A percentile compares a stretch with the other conserved stretches of the same genome.
phyloP scores from a whole-genome alignment of 306 rosid species.

The Pterocarpus santalinus region DNA sequence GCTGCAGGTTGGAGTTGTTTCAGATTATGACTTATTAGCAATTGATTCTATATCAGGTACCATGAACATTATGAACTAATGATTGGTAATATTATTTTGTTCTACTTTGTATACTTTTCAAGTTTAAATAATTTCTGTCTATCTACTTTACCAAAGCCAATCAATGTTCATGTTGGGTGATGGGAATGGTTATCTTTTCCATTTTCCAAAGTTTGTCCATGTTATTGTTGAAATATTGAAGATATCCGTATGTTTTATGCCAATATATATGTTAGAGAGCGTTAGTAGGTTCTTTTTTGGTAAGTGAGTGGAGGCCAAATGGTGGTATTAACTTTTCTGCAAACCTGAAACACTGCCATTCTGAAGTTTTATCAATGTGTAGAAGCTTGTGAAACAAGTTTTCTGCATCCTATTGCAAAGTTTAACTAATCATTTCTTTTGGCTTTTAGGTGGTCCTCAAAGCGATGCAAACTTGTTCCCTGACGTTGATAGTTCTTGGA shows the following conservation, averaged over 20 bases:
- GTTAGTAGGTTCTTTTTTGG: conserved; percentile 15
- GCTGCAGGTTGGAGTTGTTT: conserved; percentile 94
- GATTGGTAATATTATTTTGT: conserved; percentile 13
- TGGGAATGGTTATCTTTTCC: conserved; percentile 13
- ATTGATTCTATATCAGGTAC: conserved; percentile 97
- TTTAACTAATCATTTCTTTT: conserved; percentile 29
- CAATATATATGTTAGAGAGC: not conserved
- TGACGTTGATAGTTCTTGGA: conserved; percentile 88
- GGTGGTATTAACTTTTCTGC: conserved; percentile 12
- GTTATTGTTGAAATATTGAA: conserved; percentile 35
- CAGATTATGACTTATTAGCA: conserved; percentile 95
- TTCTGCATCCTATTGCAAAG: conserved; percentile 9
- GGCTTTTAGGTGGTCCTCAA: conserved; percentile 76
- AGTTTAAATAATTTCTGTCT: conserved; percentile 4
- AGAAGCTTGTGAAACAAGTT: conserved; percentile 7
- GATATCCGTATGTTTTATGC: conserved; percentile 12
- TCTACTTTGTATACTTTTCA: not conserved
- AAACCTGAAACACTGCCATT: conserved; percentile 14
- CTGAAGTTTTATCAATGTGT: conserved; percentile 9
- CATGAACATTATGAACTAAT: not conserved
- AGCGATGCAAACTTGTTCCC: conserved; percentile 78
- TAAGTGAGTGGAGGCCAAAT: conserved; percentile 10
- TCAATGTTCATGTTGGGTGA: conserved; percentile 19
- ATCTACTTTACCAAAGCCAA: not conserved
- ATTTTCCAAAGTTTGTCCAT: conserved; percentile 1